Evolutionary conservation across 2,329 filamentous ascomycete genomes (phyloP), one percentile per base, ranked within the genome.

Genomic region (Camillea tinctor): DNA sequence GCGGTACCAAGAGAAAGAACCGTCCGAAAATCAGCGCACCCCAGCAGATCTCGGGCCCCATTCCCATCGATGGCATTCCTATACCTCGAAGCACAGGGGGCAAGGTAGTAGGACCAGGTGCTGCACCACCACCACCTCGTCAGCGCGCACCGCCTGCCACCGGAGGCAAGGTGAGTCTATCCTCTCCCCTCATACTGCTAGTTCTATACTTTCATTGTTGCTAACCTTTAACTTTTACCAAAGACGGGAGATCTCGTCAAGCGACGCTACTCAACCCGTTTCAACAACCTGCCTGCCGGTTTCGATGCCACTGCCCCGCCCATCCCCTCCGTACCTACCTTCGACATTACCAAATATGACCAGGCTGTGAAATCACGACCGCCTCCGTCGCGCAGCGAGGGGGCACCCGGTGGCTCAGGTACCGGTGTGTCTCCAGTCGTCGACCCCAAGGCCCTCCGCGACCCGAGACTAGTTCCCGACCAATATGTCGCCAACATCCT

Each of bases 251-350:
- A 99, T 74, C 81, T 98, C 57, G 93, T 99, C 60, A 98, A 98
- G 79, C 86, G 93, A 68, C 84, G 95, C 68, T 99, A 98, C 77
- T 98, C 95, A 48, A 93, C 93, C 50, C 88, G 94, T 62, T 96
- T 97, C 75, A 94, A 93, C 69, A 88, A 91, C 65, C 76, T 89
- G 1, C 90, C 90, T 1, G 79, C 86, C 61, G 88, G 91, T 69
- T 90, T 87, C 72, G 85, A 89, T 68, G 80, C 83, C 66, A 86
- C 84, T 58, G 86, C 85, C n/a, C 85, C 92, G 19, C 85, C 91
- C 1, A 81, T 97, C 64, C 94, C 95, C 0, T 76, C 84, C 13
- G 71, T 91, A 57, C 87, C 89, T 64, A 75, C 82, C 50, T 73
- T 84, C 56, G 81, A 83, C 52, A 59, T 68, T 6, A 64, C 68